Evolutionary conservation across 2,329 filamentous ascomycete genomes (phyloP), one percentile per base, ranked within the genome.

Genomic region (Fusarium nematophilum): DNA sequence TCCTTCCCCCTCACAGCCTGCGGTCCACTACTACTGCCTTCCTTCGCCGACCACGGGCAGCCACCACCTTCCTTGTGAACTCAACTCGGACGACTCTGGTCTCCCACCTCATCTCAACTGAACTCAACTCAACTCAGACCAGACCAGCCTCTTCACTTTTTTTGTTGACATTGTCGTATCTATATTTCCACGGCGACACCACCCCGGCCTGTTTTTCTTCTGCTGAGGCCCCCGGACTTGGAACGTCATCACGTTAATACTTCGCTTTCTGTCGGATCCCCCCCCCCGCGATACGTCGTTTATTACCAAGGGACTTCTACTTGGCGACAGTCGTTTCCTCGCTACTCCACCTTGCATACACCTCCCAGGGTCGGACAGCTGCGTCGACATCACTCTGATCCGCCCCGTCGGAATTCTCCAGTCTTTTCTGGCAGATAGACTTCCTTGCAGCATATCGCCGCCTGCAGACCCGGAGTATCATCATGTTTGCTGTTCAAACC

Each of bases 401-500:
- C 30, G 43, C 26, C 40, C 47, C 40, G 45, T 43, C 34, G 37
- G 43, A 49, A 51, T 46, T 53, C 31, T 42, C 42, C 53, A 52
- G 52, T 33, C 30, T 53, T 29, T 23, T 59, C 30, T 38, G 34
- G 25, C 44, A 17, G 23, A 33, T 48, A 38, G 50, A 51, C 38
- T 27, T 36, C 34, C 26, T 48, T 49, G 25, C 44, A 52, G 13
- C 37, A 34, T 23, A 39, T 42, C 25, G 23, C 34, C 49, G 25
- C 52, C 44, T 31, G 42, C 33, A 30, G 53, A 27, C 37, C 21
- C 18, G 31, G 52, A 34, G 44, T 61, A 69, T 34, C 55, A 81
- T 34, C 55, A 81, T 81, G 77, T 76, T 78, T 64, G 72, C 72
- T 43, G 65, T 70, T 23, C 69, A 76, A 26, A 23, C 45, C 26